Conservation (phyloP, 805 yeast species). For the Ogataea pilisensis region DNA sequence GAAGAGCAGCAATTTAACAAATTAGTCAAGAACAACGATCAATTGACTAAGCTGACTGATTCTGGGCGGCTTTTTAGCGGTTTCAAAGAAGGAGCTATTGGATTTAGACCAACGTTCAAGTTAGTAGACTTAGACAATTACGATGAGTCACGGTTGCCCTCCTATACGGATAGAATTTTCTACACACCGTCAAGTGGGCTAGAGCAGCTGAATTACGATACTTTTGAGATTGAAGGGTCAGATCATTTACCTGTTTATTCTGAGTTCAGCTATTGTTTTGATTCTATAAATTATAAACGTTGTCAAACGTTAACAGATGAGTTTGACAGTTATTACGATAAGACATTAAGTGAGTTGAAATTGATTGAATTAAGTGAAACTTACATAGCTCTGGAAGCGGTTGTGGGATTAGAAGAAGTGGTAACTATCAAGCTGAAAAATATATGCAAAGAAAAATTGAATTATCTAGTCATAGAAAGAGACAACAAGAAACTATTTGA, state of each 20-base stretch:
- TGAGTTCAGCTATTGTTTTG: constrained; percentile 29
- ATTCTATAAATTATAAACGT: constrained; percentile 34
- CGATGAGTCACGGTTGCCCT: constrained; percentile 42
- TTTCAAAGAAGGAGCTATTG: constrained; percentile 44
- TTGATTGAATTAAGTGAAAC: constrained; percentile 43
- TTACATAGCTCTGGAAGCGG: constrained; percentile 37
- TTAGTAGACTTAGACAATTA: constrained; percentile 23
- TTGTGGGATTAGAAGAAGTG: constrained; percentile 32
- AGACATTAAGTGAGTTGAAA: constrained; percentile 22
- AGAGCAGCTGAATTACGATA: constrained; percentile 17
- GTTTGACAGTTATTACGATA: constrained; percentile 31
- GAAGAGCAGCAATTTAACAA: constrained; percentile 29
- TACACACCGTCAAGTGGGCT: constrained; percentile 27
- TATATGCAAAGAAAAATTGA: constrained; percentile 32
- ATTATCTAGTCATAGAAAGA: constrained; percentile 35
- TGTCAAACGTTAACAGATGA: constrained; percentile 33
- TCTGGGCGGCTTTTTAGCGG: constrained; percentile 36
- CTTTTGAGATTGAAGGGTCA: constrained; percentile 31
- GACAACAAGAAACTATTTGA: constrained; percentile 19
- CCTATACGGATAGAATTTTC: constrained; percentile 57
- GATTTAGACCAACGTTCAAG: constrained; percentile 55
- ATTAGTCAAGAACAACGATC: constrained; percentile 41
- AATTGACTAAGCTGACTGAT: constrained; percentile 34
- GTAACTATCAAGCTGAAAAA: constrained; percentile 31
- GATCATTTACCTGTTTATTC: constrained; percentile 56